Evolutionary conservation across 2,329 filamentous ascomycete species (phyloP).

Genomic region (Dryadomyces sulphureus): DNA sequence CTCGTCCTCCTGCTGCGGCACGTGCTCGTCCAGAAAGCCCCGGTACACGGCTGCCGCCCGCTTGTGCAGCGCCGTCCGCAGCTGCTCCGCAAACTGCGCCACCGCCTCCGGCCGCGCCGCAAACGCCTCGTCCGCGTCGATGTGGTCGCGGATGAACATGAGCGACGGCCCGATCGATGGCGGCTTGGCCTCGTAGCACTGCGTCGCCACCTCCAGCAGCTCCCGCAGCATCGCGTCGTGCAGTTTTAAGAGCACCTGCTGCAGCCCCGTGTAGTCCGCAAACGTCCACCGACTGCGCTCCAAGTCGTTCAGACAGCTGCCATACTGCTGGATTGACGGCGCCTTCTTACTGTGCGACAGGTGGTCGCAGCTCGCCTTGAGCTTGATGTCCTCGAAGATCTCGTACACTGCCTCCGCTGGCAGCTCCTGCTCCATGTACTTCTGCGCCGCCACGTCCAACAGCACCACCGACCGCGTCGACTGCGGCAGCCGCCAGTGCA

Average conservation of each 20-base stretch:
- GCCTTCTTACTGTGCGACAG: constrained; percentile 50
- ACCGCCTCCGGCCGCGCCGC: constrained; percentile 53
- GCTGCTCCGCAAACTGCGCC: constrained; percentile 54
- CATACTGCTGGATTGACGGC: constrained; percentile 37
- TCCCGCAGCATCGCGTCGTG: constrained; percentile 77
- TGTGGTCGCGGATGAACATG: constrained; percentile 66
- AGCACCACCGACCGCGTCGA: constrained; percentile 68
- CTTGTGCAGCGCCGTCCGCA: constrained; percentile 57
- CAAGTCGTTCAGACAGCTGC: constrained; percentile 36
- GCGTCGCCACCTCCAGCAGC: constrained; percentile 63
- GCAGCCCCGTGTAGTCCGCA: constrained; percentile 55
- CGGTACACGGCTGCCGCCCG: constrained; percentile 71
- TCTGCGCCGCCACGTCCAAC: constrained; percentile 71
- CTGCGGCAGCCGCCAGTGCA: constrained; percentile 79
- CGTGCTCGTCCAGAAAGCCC: constrained; percentile 60
- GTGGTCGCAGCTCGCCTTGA: constrained; percentile 24
- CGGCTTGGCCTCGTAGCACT: constrained; percentile 81
- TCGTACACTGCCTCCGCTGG: constrained; percentile 68
- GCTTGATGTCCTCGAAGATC: constrained; percentile 71
- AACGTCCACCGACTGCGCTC: constrained; percentile 51
- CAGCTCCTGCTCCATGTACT: constrained; percentile 74
- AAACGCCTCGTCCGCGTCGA: constrained; percentile 66
- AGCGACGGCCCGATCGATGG: constrained; percentile 59
- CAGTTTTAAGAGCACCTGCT: constrained; percentile 56
- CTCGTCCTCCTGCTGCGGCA: constrained; percentile 64